Base-by-base conservation (phyloP, 140 eudicot species). In the Flaveria floridana region DNA sequence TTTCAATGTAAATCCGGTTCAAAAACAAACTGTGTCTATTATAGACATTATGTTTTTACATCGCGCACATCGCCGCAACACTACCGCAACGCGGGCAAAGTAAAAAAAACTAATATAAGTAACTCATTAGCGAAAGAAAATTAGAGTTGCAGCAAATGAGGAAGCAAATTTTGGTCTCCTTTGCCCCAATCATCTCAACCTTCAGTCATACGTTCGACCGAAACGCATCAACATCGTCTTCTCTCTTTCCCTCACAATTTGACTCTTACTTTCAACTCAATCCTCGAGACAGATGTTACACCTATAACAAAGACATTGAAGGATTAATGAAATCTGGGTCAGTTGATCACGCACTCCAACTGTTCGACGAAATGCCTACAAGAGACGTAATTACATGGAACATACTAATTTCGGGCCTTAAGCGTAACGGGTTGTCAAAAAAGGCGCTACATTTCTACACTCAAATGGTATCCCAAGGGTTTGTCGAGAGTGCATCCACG, bases 321-420 rank as follows among this genome's bases (percentile, higher is more conserved):
- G 2, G 30, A 14, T 75, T 67, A 10, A 20, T 88, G 30, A 81
- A 84, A 28, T 74, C 71, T 4, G 90, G 92, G 1, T 84, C 81
- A 55, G 50, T 82, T 25, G 51, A 65, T 12, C 34, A 48, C 68
- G 96, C 92, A 70, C 83, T 42, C 78, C 52, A 85, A 37, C 68
- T 85, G 96, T 85, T 90, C 73, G 91, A 83, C 53, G 79, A 63
- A 84, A 84, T 85, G 85, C 78, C 77, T 37, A 41, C 63, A 16
- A 63, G 85, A 41, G 89, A 84, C 81, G 77, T 71, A 16, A 77
- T 91, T 44, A 76, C 95, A 59, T 87, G 89, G 87, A 89, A 89
- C 78, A 77, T 80, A 14, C 34, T 89, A 42, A 82, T 89, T 72
- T 86, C 89, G 4, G 92, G 92, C 39, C 70, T 71, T 73, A 73